Base-by-base conservation (phyloP, 106 monocot species). In the Dioscorea alata region DNA sequence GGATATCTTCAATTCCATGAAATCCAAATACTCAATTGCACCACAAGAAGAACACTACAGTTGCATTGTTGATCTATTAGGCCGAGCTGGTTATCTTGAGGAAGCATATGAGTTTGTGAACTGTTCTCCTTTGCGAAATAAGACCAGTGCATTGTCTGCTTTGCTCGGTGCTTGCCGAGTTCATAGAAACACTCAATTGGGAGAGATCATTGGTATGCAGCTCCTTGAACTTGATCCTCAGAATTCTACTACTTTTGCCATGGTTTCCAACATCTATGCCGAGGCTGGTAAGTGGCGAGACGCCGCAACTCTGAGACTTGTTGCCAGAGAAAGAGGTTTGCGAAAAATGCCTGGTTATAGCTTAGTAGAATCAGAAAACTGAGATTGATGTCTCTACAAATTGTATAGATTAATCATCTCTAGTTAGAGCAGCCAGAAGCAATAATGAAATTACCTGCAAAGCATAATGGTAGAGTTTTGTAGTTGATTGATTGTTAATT, bases 31-130 rank as follows among this genome's bases (percentile, higher is more conserved):
- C 65, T 48, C 61, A 4, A 59, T 88, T 67, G 17, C 70, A 25
- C 82, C 79, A 18, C 66, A 71, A 22, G 76, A 84, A 48, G 88
- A 88, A 50, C 88, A 88, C 51, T 79, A 78, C 25, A 59, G 63
- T 48, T 84, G 84, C 71, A 84, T 88, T 59, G 82, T 84, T 52
- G 88, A 88, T 79, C 48, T 88, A 60, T 63, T 88, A 35, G 76
- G 79, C 64, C 72, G 84, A 70, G 78, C 84, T 8, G 88, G 88
- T 61, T 72, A 61, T 15, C 69, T 88, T 28, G 70, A 84, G 65
- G 73, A 84, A 76, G 84, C 88, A 53, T 82, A 74, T 71, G 49
- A 76, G 25, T 76, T 78, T 66, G 24, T 72, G 19, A 79, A 73
- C 24, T 50, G 67, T 21, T 79, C 48, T 60, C 74, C 65, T 14